Evolutionary conservation across 1,284 basidiomycete species (phyloP).

Genomic region (Sanguinoderma infundibulare): DNA sequence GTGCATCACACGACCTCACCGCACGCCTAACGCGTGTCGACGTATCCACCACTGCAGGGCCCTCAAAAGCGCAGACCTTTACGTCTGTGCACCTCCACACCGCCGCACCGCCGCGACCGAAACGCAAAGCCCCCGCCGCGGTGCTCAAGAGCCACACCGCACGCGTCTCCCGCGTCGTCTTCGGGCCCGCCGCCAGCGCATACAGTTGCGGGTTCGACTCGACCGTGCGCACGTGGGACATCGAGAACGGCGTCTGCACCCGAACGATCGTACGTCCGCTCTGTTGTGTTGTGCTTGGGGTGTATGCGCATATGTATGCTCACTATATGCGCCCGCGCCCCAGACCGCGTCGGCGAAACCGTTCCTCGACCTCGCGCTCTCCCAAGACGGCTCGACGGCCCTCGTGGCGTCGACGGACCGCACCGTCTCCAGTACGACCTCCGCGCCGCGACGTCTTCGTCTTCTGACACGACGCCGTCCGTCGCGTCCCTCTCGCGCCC

Average conservation of each 20-base stretch:
- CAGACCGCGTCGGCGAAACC: slow-evolving; percentile 73
- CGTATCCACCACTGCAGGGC: slow-evolving; percentile 36
- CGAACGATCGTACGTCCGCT: slow-evolving; percentile 63
- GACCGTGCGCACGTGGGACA: slow-evolving; percentile 75
- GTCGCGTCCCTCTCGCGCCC: slow-evolving; percentile 65
- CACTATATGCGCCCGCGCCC: not conserved
- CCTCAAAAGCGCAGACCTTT: slow-evolving; percentile 44
- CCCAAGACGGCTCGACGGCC: slow-evolving; percentile 45
- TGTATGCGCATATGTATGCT: slow-evolving; percentile 39
- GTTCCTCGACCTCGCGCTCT: slow-evolving; percentile 62
- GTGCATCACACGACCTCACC: slow-evolving; percentile 84
- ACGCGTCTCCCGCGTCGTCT: slow-evolving; percentile 70
- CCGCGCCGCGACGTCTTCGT: slow-evolving; percentile 43
- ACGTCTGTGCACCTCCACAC: slow-evolving; percentile 65
- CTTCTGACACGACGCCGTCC: slow-evolving; percentile 41
- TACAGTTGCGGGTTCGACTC: slow-evolving; percentile 80
- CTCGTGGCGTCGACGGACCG: slow-evolving; percentile 72
- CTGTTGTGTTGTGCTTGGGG: not conserved
- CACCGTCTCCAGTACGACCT: slow-evolving; percentile 71
- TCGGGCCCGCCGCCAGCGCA: slow-evolving; percentile 45
- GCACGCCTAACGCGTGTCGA: slow-evolving; percentile 64
- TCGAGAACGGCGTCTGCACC: slow-evolving; percentile 67
- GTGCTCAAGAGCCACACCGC: slow-evolving; percentile 79
- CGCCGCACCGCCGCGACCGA: slow-evolving; percentile 40
- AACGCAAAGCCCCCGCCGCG: slow-evolving; percentile 63